These are phyloP conservation scores for Teratosphaeria epicoccoides DNA, from an alignment of 2,329 filamentous ascomycete species.

Conservation along the genomic window DNA sequence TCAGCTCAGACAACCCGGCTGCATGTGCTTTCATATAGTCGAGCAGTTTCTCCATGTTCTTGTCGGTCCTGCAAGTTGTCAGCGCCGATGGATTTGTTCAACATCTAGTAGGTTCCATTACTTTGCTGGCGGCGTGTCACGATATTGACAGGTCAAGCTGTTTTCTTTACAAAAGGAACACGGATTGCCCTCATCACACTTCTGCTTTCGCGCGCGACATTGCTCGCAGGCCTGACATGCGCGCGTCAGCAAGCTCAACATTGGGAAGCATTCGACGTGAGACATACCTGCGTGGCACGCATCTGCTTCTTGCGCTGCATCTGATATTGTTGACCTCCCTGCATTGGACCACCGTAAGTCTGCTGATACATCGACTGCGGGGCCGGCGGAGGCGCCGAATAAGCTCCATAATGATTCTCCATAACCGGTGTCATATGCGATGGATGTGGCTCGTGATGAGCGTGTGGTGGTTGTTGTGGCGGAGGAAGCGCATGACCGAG, in stretches of 20 bases:
- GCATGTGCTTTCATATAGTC: slow-evolving; percentile 32
- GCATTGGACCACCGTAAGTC: slow-evolving; percentile 16
- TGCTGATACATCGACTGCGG: slow-evolving; percentile 18
- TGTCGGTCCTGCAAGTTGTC: slow-evolving; percentile 33
- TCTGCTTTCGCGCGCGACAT: slow-evolving; percentile 77
- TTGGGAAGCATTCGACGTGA: neutral
- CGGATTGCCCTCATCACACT: slow-evolving; percentile 79
- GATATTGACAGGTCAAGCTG: slow-evolving; percentile 71
- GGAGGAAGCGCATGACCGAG: slow-evolving; percentile 16
- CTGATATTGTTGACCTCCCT: slow-evolving; percentile 10
- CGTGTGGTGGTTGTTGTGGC: slow-evolving; percentile 7
- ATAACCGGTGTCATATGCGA: slow-evolving; percentile 21
- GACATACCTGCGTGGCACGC: slow-evolving; percentile 26
- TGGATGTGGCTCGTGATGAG: slow-evolving; percentile 18
- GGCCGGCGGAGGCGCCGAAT: slow-evolving; percentile 14
- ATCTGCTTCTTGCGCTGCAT: slow-evolving; percentile 25
- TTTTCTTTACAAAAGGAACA: slow-evolving; percentile 84
- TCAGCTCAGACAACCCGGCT: slow-evolving; percentile 20
- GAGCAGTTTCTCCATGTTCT: slow-evolving; percentile 40
- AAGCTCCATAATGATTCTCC: slow-evolving; percentile 13
- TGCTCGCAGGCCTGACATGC: slow-evolving; percentile 68
- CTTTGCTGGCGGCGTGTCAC: slow-evolving; percentile 86
- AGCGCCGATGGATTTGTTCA: slow-evolving; percentile 9
- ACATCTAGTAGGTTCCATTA: slow-evolving; percentile 37
- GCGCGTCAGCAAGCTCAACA: slow-evolving; percentile 7